A percentile compares a stretch with the other conserved stretches of the same genome.
Evolutionary conservation across 176 grass and related monocot species (phyloP).

Genomic region (Aechmea fasciata): DNA sequence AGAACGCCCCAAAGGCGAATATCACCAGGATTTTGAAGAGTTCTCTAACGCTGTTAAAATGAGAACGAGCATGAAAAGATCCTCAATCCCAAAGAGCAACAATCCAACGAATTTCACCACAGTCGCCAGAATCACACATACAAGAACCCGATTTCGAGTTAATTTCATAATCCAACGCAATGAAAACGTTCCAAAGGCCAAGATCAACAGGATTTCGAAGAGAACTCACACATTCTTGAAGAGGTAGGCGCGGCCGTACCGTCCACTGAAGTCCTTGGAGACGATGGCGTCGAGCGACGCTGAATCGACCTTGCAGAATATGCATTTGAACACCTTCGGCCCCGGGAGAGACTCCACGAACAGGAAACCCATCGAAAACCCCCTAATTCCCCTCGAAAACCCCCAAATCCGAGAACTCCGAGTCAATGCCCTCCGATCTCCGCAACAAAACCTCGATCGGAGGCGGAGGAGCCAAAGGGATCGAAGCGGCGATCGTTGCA

Average conservation of each 20-base stretch:
- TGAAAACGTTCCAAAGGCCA: not conserved
- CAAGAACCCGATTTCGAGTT: not conserved
- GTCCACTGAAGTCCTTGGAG: slow-evolving; percentile 77
- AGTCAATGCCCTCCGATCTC: too few relatives aligned
- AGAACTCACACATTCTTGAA: slow-evolving; percentile 67
- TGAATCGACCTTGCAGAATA: slow-evolving; percentile 67
- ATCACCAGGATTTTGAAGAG: too few relatives aligned
- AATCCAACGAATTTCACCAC: too few relatives aligned
- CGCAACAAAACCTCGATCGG: too few relatives aligned
- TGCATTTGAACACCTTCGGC: slow-evolving; percentile 73
- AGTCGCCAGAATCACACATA: not conserved
- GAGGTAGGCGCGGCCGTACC: slow-evolving; percentile 67
- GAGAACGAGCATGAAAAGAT: too few relatives aligned
- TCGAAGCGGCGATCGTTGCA: too few relatives aligned
- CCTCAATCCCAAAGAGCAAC: too few relatives aligned
- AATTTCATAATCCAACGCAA: not conserved
- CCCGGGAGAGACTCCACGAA: slow-evolving; percentile 68
- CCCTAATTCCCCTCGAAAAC: too few relatives aligned
- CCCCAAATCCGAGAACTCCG: too few relatives aligned
- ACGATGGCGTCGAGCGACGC: slow-evolving; percentile 65
- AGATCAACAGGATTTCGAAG: not conserved
- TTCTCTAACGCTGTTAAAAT: too few relatives aligned
- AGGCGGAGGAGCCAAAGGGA: too few relatives aligned
- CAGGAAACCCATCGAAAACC: slow-evolving; percentile 50
- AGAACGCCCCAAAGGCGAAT: too few relatives aligned